Evolutionary conservation across 2,329 filamentous ascomycete species (phyloP).

Genomic region (Thelonectria rubi): DNA sequence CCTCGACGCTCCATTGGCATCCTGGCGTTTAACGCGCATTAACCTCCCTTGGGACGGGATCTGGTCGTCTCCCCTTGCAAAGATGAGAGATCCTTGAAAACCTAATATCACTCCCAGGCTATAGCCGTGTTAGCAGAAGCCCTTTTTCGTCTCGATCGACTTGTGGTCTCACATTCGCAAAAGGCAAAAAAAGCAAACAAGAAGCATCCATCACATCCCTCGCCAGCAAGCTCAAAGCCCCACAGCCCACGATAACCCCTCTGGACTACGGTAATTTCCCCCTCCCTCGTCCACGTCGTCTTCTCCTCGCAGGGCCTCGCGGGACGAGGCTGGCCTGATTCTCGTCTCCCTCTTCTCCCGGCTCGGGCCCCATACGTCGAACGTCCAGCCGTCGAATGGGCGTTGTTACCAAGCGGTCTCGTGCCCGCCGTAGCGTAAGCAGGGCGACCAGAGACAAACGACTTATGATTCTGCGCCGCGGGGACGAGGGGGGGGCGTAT

Average conservation of each 20-base stretch:
- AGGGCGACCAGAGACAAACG: conserved; percentile 30
- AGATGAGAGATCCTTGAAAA: conserved; percentile 5
- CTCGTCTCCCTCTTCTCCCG: conserved; percentile 23
- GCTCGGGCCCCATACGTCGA: conserved; percentile 21
- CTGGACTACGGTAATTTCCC: conserved; percentile 1
- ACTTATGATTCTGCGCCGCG: conserved; percentile 20
- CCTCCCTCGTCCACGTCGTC: conserved; percentile 4
- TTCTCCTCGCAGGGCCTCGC: neutral
- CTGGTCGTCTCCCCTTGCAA: conserved; percentile 16
- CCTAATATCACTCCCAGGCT: conserved; percentile 8
- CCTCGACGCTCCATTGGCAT: conserved; percentile 2
- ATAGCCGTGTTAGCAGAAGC: neutral
- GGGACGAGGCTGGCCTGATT: conserved; percentile 17
- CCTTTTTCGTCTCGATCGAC: neutral
- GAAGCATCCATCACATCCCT: conserved; percentile 22
- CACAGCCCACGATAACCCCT: conserved; percentile 24
- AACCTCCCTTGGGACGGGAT: conserved; percentile 6
- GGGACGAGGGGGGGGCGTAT: conserved; percentile 21
- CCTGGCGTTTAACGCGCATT: conserved; percentile 24
- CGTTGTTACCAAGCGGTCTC: conserved; percentile 36
- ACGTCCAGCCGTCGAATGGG: conserved; percentile 28
- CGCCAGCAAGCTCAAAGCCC: conserved; percentile 24
- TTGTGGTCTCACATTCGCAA: conserved; percentile 1
- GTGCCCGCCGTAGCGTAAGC: conserved; percentile 30
- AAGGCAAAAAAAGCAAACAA: conserved; percentile 5